Evolutionary conservation across 352 stramenopile genomes (phyloP).

Genomic region (Globisporangium carolinianum): DNA sequence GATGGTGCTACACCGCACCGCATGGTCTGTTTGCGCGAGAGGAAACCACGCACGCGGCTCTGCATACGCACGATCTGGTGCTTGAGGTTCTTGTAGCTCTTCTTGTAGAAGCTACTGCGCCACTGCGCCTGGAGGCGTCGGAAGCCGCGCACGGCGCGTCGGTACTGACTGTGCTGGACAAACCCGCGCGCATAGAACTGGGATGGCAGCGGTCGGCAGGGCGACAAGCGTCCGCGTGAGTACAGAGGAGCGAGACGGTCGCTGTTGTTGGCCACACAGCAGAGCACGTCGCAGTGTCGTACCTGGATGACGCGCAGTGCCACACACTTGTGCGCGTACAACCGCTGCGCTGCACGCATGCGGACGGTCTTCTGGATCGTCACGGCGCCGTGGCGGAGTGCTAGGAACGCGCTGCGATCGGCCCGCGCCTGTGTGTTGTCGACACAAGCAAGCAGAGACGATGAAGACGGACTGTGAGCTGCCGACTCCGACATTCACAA

Average conservation of each 20-base stretch:
- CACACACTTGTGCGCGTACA: constrained; percentile 20
- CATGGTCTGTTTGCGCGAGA: constrained; percentile 54
- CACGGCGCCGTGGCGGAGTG: constrained; percentile 26
- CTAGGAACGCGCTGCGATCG: constrained; percentile 24
- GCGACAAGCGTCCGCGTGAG: neutral
- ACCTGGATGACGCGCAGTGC: constrained; percentile 27
- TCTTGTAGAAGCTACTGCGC: constrained; percentile 56
- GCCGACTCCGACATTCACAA: no score
- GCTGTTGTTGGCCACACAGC: no score
- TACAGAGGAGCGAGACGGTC: neutral
- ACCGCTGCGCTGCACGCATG: constrained; percentile 19
- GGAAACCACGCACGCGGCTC: constrained; percentile 46
- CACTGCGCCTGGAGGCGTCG: constrained; percentile 58
- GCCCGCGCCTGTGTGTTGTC: constrained; percentile 15
- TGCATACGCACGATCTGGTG: constrained; percentile 55
- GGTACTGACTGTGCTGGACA: constrained; percentile 35
- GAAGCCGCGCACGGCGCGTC: constrained; percentile 36
- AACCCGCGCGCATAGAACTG: constrained; percentile 47
- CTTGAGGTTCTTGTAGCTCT: constrained; percentile 56
- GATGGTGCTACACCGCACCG: constrained; percentile 18
- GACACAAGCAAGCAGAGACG: neutral
- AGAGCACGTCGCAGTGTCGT: no score
- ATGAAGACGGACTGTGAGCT: neutral
- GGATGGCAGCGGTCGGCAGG: no score
- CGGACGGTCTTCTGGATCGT: constrained; percentile 37